phyloP scores from a whole-genome alignment of 805 yeast species.

The Sugiyamaella americana region DNA sequence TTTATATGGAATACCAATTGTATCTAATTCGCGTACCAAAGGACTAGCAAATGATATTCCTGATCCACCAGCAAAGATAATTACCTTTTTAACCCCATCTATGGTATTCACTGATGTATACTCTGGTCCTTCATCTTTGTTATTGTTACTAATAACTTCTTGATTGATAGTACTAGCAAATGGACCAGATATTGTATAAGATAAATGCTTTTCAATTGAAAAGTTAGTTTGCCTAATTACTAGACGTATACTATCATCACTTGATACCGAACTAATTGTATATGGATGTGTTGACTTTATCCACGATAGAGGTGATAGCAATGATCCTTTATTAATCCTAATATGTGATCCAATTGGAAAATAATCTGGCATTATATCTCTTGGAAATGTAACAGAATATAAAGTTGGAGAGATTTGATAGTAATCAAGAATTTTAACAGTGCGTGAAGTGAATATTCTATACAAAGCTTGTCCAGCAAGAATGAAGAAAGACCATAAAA shows the following conservation, averaged over 20 bases:
- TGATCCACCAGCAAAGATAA: slow-evolving; percentile 65
- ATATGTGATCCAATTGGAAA: slow-evolving; percentile 47
- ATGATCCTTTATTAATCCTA: slow-evolving; percentile 27
- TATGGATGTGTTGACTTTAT: slow-evolving; percentile 40
- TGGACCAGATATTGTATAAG: slow-evolving; percentile 38
- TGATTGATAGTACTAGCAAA: slow-evolving; percentile 17
- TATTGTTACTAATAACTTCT: background rate
- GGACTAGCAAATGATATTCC: slow-evolving; percentile 82
- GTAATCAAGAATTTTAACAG: slow-evolving; percentile 18
- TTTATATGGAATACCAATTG: slow-evolving; percentile 56
- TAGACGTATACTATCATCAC: slow-evolving; percentile 38
- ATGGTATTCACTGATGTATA: background rate
- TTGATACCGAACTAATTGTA: slow-evolving; percentile 46
- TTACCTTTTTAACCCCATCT: slow-evolving; percentile 40
- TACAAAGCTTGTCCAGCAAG: slow-evolving; percentile 53
- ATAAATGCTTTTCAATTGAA: slow-evolving; percentile 14
- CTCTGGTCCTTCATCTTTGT: background rate
- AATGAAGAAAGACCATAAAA: slow-evolving; percentile 46
- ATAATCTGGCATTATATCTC: slow-evolving; percentile 32
- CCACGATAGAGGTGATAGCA: slow-evolving; percentile 35
- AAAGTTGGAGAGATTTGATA: slow-evolving; percentile 37
- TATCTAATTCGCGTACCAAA: slow-evolving; percentile 64
- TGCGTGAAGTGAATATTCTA: slow-evolving; percentile 35
- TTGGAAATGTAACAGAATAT: slow-evolving; percentile 45
- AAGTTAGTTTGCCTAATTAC: slow-evolving; percentile 37